Evolutionary conservation across 2,329 filamentous ascomycete genomes (phyloP).

Genomic region (Ophiostoma sp.): DNA sequence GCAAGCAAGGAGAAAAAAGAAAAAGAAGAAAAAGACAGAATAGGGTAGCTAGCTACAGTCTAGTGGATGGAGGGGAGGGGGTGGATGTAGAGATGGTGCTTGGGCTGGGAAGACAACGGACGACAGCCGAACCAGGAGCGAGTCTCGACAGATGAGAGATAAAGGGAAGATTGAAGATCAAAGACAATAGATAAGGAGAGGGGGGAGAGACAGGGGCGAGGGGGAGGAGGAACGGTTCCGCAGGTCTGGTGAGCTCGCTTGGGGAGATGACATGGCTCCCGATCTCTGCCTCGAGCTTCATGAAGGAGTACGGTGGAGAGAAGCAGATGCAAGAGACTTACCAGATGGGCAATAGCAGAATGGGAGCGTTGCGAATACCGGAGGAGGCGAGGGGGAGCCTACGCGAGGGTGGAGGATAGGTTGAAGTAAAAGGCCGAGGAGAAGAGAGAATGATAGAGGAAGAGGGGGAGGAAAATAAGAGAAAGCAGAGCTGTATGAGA

Average conservation of each 20-base stretch:
- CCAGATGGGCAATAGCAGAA: not conserved
- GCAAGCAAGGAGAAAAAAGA: not conserved
- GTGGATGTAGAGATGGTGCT: constrained; percentile 7
- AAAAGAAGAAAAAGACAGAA: not conserved
- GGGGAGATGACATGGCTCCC: not conserved
- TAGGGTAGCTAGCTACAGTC: not conserved
- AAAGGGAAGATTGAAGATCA: not conserved
- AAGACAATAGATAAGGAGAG: not conserved
- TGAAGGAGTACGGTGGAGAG: too few species aligned
- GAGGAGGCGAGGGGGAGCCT: not conserved
- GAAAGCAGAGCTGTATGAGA: not conserved
- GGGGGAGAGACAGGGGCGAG: not conserved
- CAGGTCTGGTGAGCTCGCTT: not conserved
- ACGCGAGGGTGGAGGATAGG: not conserved
- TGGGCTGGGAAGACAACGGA: not conserved
- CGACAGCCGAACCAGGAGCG: not conserved
- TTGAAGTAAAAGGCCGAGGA: not conserved
- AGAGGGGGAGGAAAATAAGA: not conserved
- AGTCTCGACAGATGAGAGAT: not conserved
- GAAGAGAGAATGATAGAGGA: not conserved
- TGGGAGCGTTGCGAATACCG: not conserved
- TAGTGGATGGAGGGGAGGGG: not conserved
- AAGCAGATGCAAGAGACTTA: not conserved
- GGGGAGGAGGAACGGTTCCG: constrained; percentile 1
- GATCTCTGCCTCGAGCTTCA: too few species aligned